Conservation (phyloP, 176 grass and related monocot species). For the Hyparrhenia diplandra region DNA sequence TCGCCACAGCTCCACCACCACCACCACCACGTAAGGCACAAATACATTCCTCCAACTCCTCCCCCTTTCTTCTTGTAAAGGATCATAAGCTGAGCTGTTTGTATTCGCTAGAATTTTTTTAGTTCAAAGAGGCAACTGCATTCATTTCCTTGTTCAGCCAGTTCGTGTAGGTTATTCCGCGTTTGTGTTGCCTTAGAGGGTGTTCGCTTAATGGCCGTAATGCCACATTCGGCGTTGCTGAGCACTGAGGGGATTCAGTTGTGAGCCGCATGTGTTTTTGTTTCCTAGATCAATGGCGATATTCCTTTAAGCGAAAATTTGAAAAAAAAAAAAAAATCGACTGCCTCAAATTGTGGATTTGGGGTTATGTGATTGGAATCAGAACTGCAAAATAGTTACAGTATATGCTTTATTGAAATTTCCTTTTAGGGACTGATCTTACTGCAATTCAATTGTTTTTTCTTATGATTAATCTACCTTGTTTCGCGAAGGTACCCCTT, state of each 20-base stretch:
- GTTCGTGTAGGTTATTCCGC: too few species aligned
- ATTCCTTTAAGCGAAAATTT: not conserved
- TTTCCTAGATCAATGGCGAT: not conserved
- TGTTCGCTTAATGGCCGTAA: too few species aligned
- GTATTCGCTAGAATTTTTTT: too few species aligned
- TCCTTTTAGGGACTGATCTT: not conserved
- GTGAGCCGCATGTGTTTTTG: not conserved
- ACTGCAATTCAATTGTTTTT: not conserved
- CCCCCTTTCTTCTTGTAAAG: too few species aligned
- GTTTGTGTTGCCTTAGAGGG: too few species aligned
- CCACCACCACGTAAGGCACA: not conserved
- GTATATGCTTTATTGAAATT: not conserved
- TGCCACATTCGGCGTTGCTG: not conserved
- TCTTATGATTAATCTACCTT: not conserved
- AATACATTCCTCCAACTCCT: not conserved
- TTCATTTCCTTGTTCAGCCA: too few species aligned
- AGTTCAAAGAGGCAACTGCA: too few species aligned
- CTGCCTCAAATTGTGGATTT: too few species aligned
- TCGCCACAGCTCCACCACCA: not conserved
- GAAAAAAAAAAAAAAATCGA: too few species aligned
- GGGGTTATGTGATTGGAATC: not conserved
- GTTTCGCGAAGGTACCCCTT: not conserved
- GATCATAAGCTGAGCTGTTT: too few species aligned
- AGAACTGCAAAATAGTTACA: not conserved
- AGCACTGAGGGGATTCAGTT: not conserved